Evolutionary conservation across 805 yeast species (phyloP).

Genomic region (Lipomyces yamanashiensis): DNA sequence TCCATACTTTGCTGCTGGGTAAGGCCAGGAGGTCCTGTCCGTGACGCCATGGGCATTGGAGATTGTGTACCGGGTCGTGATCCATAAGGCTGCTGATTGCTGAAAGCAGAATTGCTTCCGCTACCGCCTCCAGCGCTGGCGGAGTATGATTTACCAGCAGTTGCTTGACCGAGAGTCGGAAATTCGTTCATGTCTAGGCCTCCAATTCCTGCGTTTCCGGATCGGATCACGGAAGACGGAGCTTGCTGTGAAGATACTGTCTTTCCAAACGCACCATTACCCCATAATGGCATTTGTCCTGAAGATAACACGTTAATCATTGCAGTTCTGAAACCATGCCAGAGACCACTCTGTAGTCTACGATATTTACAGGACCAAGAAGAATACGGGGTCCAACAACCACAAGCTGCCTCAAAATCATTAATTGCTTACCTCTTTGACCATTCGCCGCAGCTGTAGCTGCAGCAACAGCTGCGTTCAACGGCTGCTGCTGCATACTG

Average conservation of each 20-base stretch:
- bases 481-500: slow-evolving; percentile 20
- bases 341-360: neutral
- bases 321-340: neutral
- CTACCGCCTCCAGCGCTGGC: slow-evolving; percentile 11
- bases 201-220: slow-evolving; percentile 7
- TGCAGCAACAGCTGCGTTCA: slow-evolving; percentile 8
- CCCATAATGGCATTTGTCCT: slow-evolving; percentile 33
- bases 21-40: slow-evolving; percentile 25
- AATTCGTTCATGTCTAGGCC: slow-evolving; percentile 28
- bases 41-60: slow-evolving; percentile 26
- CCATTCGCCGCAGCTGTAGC: slow-evolving; percentile 7
- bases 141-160: slow-evolving; percentile 15
- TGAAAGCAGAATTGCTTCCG: neutral
- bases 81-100: slow-evolving; percentile 8
- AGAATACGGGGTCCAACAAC: neutral
- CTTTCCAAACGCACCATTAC: slow-evolving; percentile 24
- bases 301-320: neutral
- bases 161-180: slow-evolving; percentile 27
- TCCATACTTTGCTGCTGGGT: slow-evolving; percentile 11
- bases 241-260: slow-evolving; percentile 15
- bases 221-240: slow-evolving; percentile 3
- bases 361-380: neutral
- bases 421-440: slow-evolving; percentile 13
- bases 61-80: slow-evolving; percentile 31
- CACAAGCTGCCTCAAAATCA: too few species aligned